Evolutionary conservation across 495 filamentous ascomycete species (phyloP).

Genomic region (Tricharina praecox): DNA sequence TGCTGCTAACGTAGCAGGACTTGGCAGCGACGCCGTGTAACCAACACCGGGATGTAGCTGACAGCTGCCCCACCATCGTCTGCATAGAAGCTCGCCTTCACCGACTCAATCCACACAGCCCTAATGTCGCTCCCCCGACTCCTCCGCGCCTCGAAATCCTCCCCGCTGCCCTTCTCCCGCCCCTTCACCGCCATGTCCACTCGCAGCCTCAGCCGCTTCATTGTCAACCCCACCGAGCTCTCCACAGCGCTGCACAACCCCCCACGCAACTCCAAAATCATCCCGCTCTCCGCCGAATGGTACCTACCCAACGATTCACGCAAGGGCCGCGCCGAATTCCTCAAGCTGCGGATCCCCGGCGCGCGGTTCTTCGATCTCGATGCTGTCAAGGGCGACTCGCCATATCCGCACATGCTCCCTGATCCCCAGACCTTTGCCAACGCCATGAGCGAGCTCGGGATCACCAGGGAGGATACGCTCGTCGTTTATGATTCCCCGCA

Average conservation of each 20-base stretch:
- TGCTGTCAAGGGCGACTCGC: conserved; percentile 69
- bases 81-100: too few species aligned
- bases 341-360: conserved; percentile 58
- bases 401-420: conserved; percentile 95
- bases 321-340: conserved; percentile 60
- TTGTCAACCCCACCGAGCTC: conserved; percentile 73
- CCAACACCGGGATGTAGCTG: too few species aligned
- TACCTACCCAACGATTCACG: conserved; percentile 85
- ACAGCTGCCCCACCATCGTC: too few species aligned
- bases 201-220: conserved; percentile 48
- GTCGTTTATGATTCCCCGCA: conserved; percentile 87
- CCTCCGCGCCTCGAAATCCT: too few species aligned
- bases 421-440: conserved; percentile 58
- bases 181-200: conserved; percentile 23
- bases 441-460: conserved; percentile 76
- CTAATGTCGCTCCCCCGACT: too few species aligned
- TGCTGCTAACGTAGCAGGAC: too few species aligned
- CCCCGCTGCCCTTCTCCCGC: too few species aligned
- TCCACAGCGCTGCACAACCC: conserved; percentile 60
- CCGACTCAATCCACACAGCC: too few species aligned
- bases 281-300: conserved; percentile 86
- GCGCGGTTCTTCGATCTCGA: conserved; percentile 97
- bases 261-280: conserved; percentile 59
- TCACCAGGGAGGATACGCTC: conserved; percentile 66
- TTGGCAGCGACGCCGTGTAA: too few species aligned